Conservation (phyloP, 2,329 filamentous ascomycete genomes). For the Macrophomina tecta region DNA sequence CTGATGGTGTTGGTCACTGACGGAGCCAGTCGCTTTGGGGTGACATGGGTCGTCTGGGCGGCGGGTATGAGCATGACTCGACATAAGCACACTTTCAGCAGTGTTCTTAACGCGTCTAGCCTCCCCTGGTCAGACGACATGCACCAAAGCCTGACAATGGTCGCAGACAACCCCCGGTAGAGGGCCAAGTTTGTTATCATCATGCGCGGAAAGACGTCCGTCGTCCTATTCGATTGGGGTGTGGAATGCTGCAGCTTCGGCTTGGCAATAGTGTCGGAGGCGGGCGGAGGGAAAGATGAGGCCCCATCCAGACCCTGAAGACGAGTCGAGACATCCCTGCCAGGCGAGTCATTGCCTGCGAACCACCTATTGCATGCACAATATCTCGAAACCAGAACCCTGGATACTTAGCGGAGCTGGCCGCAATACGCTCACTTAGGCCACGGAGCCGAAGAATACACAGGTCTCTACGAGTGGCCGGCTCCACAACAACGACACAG, state of each 20-base stretch:
- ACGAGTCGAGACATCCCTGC: neutral
- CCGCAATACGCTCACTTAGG: neutral
- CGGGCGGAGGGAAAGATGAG: neutral
- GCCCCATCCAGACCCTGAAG: neutral
- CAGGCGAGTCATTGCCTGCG: neutral
- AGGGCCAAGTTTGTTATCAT: neutral
- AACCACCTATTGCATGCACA: neutral
- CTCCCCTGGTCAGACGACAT: slow-evolving; percentile 1
- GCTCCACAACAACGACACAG: too few species aligned
- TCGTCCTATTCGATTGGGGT: neutral
- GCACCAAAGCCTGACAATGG: neutral
- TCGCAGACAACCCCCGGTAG: neutral
- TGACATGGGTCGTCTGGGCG: neutral
- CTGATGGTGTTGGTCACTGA: neutral
- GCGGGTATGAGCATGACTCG: neutral
- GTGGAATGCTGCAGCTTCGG: neutral
- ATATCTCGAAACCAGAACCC: neutral
- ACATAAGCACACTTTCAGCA: neutral
- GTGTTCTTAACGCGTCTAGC: neutral
- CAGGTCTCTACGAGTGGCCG: neutral
- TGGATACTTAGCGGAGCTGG: neutral
- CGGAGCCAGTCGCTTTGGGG: neutral
- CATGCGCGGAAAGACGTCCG: neutral
- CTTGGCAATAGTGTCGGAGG: neutral
- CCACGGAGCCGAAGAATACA: neutral